Percentiles rank a stretch among this genome's conserved stretches.
Evolutionary conservation across 2,329 filamentous ascomycete genomes (phyloP).

Genomic region (Furcasterigmium furcatum): DNA sequence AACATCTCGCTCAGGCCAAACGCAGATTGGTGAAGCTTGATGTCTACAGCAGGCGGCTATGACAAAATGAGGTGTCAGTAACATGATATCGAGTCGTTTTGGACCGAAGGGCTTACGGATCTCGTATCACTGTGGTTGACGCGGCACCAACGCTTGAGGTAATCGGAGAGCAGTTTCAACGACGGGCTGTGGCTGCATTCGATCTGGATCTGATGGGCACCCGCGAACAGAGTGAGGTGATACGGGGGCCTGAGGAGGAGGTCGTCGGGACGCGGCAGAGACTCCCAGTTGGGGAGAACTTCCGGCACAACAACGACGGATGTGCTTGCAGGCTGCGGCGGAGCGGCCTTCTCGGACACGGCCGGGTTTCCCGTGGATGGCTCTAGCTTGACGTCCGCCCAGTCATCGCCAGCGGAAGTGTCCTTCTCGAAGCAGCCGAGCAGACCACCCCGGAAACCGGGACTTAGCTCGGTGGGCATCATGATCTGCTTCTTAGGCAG

Average conservation of each 20-base stretch:
- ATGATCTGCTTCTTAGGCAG: conserved; percentile 28
- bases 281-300: conserved; percentile 35
- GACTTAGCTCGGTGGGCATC: conserved; percentile 27
- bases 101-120: background rate
- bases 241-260: conserved; percentile 45
- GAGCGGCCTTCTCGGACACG: conserved; percentile 9
- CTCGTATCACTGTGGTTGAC: conserved; percentile 27
- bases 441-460: conserved; percentile 29
- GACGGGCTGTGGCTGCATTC: conserved; percentile 45
- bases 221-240: conserved; percentile 34
- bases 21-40: conserved; percentile 38
- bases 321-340: conserved; percentile 1
- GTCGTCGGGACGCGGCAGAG: conserved; percentile 43
- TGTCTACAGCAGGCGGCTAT: conserved; percentile 37
- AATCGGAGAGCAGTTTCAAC: conserved; percentile 39
- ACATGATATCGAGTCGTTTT: background rate
- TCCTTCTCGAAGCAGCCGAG: conserved; percentile 27
- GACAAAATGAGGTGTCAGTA: too few species aligned
- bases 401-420: conserved; percentile 29
- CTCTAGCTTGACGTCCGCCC: conserved; percentile 38
- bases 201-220: conserved; percentile 30
- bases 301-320: conserved; percentile 10
- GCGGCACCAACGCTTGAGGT: conserved; percentile 44
- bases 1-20: conserved; percentile 40
- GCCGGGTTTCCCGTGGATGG: conserved; percentile 16